Conservation (phyloP, 768 basidiomycete species). For the Mrakia hoshinonis region DNA sequence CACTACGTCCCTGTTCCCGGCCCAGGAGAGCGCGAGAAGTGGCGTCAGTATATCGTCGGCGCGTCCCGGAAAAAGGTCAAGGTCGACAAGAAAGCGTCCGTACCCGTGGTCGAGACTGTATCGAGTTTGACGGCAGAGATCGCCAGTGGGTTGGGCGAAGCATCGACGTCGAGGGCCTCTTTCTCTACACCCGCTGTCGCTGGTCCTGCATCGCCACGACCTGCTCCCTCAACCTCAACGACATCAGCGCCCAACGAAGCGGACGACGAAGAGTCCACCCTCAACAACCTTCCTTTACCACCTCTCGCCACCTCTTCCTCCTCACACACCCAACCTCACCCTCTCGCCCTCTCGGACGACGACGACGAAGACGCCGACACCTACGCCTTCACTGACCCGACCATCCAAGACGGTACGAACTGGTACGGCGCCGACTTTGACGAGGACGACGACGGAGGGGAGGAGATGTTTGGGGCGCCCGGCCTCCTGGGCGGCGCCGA, state of each 20-base stretch:
- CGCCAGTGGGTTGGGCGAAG: background rate
- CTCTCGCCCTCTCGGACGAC: background rate
- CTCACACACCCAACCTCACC: background rate
- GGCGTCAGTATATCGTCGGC: conserved; percentile 9
- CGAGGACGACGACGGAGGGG: conserved; percentile 5
- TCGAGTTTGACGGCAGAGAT: background rate
- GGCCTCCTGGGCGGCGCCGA: background rate
- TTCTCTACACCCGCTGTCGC: too few species aligned
- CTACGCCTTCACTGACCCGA: background rate
- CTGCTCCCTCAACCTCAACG: too few species aligned
- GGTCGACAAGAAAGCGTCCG: background rate
- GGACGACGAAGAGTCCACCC: too few species aligned
- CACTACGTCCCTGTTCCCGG: conserved; percentile 6
- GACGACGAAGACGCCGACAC: background rate
- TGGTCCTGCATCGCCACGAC: too few species aligned
- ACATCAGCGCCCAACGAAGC: too few species aligned
- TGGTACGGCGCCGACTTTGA: background rate
- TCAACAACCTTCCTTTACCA: too few species aligned
- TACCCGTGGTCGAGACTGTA: too few species aligned
- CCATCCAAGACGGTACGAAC: background rate
- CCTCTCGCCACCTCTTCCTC: too few species aligned
- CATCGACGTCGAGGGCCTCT: too few species aligned
- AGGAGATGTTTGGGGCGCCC: background rate
- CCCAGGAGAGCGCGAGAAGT: background rate
- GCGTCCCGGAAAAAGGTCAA: background rate